These are phyloP conservation scores for Apiospora hydei DNA, from an alignment of 2,329 filamentous ascomycete species.

Conservation along the genomic window DNA sequence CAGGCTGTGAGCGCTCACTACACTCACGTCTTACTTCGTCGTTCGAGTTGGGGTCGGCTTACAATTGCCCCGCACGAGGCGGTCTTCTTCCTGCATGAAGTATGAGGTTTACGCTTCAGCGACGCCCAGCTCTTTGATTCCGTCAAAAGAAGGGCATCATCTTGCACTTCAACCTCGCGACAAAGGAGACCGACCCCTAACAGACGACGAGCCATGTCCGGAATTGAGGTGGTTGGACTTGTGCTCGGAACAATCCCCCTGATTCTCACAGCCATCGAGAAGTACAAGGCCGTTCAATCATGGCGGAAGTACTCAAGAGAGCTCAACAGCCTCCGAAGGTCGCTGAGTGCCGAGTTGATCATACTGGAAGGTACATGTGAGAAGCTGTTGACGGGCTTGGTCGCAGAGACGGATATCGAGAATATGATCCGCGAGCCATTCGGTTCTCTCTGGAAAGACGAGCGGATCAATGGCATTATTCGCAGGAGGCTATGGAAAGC, in stretches of 20 bases:
- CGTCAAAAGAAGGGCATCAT: neutral
- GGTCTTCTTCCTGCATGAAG: neutral
- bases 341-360: slow-evolving; percentile 36
- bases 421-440: neutral
- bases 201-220: slow-evolving; percentile 31
- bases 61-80: neutral
- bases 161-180: too few relatives aligned
- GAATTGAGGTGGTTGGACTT: slow-evolving; percentile 36
- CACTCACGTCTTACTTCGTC: too few relatives aligned
- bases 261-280: slow-evolving; percentile 33
- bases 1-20: too few relatives aligned
- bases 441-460: neutral
- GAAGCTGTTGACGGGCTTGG: slow-evolving; percentile 30
- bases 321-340: slow-evolving; percentile 33
- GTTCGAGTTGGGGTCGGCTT: neutral
- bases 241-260: slow-evolving; percentile 36
- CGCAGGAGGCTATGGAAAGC: neutral
- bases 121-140: neutral
- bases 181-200: neutral
- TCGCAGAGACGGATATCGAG: neutral
- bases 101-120: neutral
- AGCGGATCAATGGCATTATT: neutral
- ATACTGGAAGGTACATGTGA: slow-evolving; percentile 42
- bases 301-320: slow-evolving; percentile 34
- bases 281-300: slow-evolving; percentile 30